Evolutionary conservation across 139 green algal species (phyloP), one percentile per base, ranked within the genome.

Genomic region (Micractinium conductrix): DNA sequence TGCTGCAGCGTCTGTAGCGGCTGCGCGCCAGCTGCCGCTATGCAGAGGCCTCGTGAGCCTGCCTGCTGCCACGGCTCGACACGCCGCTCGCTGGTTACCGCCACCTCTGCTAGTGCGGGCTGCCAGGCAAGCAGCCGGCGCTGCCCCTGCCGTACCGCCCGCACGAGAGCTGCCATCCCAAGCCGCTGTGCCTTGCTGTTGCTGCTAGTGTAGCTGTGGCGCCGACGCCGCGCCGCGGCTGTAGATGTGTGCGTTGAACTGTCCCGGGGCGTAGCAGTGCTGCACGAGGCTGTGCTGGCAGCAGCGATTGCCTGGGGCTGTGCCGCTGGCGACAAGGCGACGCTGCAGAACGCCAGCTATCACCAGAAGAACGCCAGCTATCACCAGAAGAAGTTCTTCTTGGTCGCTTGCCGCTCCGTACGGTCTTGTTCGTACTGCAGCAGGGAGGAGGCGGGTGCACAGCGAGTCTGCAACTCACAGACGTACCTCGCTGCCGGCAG

Each of bases 71-170:
- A n/a, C n/a, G n/a, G n/a, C n/a, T n/a, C n/a, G n/a, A n/a, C n/a
- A n/a, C n/a, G n/a, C n/a, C n/a, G n/a, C n/a, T n/a, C n/a, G n/a
- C n/a, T n/a, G n/a, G n/a, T n/a, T 26, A 40, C 1, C 10, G 26
- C 12, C 75, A 58, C 35, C 24, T 44, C 48, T 30, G 48, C 44
- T n/a, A 40, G 2, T 62, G 8, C 53, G 19, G 24, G 53, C 53
- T 21, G 74, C 35, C 45, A 60, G 22, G 50, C 50, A 4, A 60
- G 43, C 24, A 81, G 50, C 28, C 76, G 26, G 6, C 16, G 76
- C 38, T 24, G 62, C 24, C 76, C 58, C 76, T 82, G 76, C 58
- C 76, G 55, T 35, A 38, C 76, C 6, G 76, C 76, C 10, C 76
- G 53, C 3, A 44, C 55, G 14, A 82, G 76, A 2, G 50, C 50